These are phyloP conservation scores for Fusarium coicis DNA, from an alignment of 2,329 filamentous ascomycete species.

Conservation along the genomic window DNA sequence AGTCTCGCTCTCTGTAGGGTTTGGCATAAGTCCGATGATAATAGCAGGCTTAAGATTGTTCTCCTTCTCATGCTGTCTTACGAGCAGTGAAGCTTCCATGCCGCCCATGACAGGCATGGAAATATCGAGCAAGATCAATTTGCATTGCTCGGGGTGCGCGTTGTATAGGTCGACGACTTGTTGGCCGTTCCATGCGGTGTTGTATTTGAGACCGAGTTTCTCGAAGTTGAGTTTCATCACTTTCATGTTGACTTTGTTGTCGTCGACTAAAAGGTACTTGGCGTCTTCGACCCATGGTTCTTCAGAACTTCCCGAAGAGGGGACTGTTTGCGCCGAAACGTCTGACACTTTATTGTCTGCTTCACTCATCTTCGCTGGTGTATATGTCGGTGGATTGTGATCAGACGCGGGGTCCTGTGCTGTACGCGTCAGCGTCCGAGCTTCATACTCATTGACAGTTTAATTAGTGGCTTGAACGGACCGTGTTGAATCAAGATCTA, in stretches of 20 bases:
- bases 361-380: neutral
- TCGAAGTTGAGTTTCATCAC: neutral
- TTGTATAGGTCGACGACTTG: constrained; percentile 3
- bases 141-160: neutral
- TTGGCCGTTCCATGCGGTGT: constrained; percentile 4
- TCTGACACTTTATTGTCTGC: neutral
- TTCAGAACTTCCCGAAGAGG: accelerated
- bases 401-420: neutral
- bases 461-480: neutral
- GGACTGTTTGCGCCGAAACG: accelerated
- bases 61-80: neutral
- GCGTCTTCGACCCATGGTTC: neutral
- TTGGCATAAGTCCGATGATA: neutral
- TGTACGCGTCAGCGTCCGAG: neutral
- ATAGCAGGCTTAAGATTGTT: neutral
- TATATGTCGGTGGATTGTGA: neutral
- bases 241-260: neutral
- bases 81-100: neutral
- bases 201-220: neutral
- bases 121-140: constrained; percentile 1
- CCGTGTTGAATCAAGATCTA: neutral
- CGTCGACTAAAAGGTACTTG: constrained; percentile 9
- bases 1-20: neutral
- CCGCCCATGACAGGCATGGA: constrained; percentile 19
- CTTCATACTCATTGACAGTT: neutral